These are phyloP conservation scores for Nothomitra cinnamomea DNA, from an alignment of 2,329 filamentous ascomycete species.

Conservation along the genomic window DNA sequence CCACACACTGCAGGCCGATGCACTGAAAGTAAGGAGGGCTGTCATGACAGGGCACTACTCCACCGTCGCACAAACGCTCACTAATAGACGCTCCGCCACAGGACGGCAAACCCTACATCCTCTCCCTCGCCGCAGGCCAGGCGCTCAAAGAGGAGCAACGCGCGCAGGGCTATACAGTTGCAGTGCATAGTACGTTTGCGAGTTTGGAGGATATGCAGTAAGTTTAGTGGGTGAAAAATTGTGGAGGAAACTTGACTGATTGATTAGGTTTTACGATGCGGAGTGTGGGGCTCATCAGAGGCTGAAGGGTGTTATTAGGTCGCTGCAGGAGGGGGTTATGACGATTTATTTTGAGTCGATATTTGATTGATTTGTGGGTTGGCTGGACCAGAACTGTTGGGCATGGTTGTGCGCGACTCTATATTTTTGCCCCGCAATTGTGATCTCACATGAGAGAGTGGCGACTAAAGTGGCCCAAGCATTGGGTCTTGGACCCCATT, in stretches of 20 bases:
- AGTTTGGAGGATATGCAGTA: conserved; percentile 1
- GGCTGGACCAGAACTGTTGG: too few species aligned
- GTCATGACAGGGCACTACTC: not conserved
- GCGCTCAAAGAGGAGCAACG: not conserved
- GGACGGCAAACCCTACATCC: conserved; percentile 3
- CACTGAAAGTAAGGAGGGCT: not conserved
- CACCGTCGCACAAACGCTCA: not conserved
- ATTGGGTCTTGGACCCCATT: too few species aligned
- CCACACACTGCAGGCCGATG: not conserved
- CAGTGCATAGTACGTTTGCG: not conserved
- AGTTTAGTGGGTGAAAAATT: not conserved
- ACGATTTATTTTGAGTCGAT: not conserved
- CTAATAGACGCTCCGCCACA: not conserved
- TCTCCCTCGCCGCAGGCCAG: not conserved
- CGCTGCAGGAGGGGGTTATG: not conserved
- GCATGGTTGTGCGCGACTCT: too few species aligned
- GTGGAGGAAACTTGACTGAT: not conserved
- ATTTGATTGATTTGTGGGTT: not conserved
- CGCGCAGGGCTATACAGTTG: conserved; percentile 1
- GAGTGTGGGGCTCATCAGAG: not conserved
- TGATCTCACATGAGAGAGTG: too few species aligned
- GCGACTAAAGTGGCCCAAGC: too few species aligned
- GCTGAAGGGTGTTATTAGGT: not conserved
- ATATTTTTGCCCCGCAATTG: too few species aligned
- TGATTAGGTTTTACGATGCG: not conserved